These are phyloP conservation scores for Acephala macrosclerotiorum DNA, from an alignment of 2,329 filamentous ascomycete species.

Conservation along the genomic window DNA sequence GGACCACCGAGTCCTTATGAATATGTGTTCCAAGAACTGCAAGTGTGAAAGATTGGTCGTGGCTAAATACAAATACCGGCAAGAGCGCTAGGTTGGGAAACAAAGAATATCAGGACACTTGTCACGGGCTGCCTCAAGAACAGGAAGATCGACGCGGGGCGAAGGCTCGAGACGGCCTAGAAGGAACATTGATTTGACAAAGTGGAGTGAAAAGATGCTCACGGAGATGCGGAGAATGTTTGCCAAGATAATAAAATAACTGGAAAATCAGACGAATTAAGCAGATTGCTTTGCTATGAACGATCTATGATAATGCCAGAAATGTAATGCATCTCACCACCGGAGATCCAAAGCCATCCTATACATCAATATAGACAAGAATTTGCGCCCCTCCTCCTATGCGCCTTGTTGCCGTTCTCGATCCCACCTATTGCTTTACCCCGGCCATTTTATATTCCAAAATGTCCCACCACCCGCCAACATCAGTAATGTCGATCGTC, in stretches of 20 bases:
- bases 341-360: neutral
- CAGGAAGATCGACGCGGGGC: neutral
- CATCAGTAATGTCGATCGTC: neutral
- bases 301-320: neutral
- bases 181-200: too few species aligned
- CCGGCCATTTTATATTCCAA: constrained; percentile 5
- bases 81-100: neutral
- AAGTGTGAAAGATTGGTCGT: neutral
- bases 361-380: constrained; percentile 7
- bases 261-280: neutral
- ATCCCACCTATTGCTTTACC: neutral
- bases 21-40: constrained; percentile 1
- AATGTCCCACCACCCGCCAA: neutral
- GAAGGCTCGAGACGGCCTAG: neutral
- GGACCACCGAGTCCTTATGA: neutral
- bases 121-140: neutral
- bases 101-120: constrained; percentile 8
- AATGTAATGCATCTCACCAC: neutral
- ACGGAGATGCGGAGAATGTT: neutral
- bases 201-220: neutral
- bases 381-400: neutral
- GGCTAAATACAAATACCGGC: constrained; percentile 10
- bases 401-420: constrained; percentile 7
- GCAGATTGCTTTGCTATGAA: constrained; percentile 1
- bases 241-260: neutral